Evolutionary conservation across 352 stramenopile species (phyloP).

Genomic region (Globisporangium orthogonon): DNA sequence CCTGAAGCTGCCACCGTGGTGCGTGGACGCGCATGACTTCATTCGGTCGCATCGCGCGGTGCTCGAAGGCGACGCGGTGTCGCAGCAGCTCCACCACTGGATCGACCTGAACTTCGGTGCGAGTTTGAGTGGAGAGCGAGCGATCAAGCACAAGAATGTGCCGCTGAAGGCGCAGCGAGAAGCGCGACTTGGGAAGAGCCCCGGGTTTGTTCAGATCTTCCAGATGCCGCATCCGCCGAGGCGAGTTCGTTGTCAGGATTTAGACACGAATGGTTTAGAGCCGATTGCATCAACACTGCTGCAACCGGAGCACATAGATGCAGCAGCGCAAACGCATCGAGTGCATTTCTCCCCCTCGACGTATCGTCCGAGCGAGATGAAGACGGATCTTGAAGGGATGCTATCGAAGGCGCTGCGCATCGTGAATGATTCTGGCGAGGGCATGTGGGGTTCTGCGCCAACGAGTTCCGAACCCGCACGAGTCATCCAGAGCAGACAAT

Average conservation of each 20-base stretch:
- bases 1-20: conserved; percentile 76
- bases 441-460: neutral
- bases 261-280: neutral
- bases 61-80: conserved; percentile 90
- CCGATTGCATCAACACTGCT: no score
- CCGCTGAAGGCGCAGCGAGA: conserved; percentile 47
- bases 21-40: conserved; percentile 58
- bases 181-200: conserved; percentile 35
- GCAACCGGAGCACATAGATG: neutral
- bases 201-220: conserved; percentile 79
- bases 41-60: conserved; percentile 87
- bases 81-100: conserved; percentile 85
- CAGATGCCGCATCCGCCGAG: conserved; percentile 23
- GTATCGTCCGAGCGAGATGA: conserved; percentile 15
- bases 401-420: conserved; percentile 12
- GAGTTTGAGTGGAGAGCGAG: conserved; percentile 65
- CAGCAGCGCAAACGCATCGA: conserved; percentile 1
- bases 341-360: conserved; percentile 2
- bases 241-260: neutral
- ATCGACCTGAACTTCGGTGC: conserved; percentile 96
- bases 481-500: neutral
- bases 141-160: conserved; percentile 89
- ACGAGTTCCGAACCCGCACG: neutral
- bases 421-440: conserved; percentile 8
- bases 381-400: conserved; percentile 12